These are phyloP conservation scores for Tolypocladium amazonense DNA, from an alignment of 2,329 filamentous ascomycete genomes.

Conservation along the genomic window DNA sequence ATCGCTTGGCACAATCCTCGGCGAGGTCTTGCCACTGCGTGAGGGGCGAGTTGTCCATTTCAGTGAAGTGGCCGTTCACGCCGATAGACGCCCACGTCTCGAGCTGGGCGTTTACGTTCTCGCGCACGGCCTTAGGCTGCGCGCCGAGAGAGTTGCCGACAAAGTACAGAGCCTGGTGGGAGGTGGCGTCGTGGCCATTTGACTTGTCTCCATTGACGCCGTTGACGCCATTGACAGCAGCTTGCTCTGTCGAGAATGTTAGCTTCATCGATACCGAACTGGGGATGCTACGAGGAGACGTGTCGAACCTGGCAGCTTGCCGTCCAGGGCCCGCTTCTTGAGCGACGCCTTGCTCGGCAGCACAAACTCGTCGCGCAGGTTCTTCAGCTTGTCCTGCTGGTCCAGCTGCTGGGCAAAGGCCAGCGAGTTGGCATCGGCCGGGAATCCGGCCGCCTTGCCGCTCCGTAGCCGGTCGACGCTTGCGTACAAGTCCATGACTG, in stretches of 20 bases:
- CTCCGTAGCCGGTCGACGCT: slow-evolving; percentile 28
- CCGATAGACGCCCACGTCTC: slow-evolving; percentile 77
- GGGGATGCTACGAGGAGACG: too few relatives aligned
- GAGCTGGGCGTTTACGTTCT: slow-evolving; percentile 61
- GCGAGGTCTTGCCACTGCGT: slow-evolving; percentile 71
- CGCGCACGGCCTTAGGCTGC: slow-evolving; percentile 59
- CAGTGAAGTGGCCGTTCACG: slow-evolving; percentile 72
- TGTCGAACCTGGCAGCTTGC: slow-evolving; percentile 26
- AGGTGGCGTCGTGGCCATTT: slow-evolving; percentile 13
- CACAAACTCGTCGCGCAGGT: slow-evolving; percentile 60
- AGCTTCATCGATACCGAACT: neutral
- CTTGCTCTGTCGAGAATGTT: neutral
- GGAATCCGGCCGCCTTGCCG: slow-evolving; percentile 32
- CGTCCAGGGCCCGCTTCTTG: slow-evolving; percentile 48
- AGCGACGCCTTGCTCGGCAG: slow-evolving; percentile 67
- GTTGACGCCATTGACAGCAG: slow-evolving; percentile 5
- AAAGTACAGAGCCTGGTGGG: slow-evolving; percentile 54
- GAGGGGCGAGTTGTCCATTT: slow-evolving; percentile 56
- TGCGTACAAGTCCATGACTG: slow-evolving; percentile 26
- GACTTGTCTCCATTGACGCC: slow-evolving; percentile 5
- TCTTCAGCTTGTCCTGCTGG: slow-evolving; percentile 45
- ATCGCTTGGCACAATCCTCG: slow-evolving; percentile 58
- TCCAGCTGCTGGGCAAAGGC: slow-evolving; percentile 46
- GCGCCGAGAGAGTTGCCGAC: slow-evolving; percentile 85
- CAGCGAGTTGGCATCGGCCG: slow-evolving; percentile 32